phyloP scores from a whole-genome alignment of 768 basidiomycete genomes.

The Lactifluus rugatus region DNA sequence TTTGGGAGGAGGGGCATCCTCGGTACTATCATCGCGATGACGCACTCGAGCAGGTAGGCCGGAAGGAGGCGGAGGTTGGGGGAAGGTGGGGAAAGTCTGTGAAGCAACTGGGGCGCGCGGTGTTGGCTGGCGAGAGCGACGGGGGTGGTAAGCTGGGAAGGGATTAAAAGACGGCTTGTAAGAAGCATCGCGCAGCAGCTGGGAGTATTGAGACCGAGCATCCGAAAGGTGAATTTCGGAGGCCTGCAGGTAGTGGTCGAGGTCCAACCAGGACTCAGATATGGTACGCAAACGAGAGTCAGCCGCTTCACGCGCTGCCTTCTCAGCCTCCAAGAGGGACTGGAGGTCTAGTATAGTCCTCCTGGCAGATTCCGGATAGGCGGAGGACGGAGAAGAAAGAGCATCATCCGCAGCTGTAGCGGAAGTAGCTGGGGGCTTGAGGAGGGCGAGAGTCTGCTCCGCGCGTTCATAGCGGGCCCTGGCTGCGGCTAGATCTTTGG shows the following conservation, averaged over 20 bases:
- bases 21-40: conserved; percentile 37
- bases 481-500: conserved; percentile 14
- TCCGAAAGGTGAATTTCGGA: conserved; percentile 14
- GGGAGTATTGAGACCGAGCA: conserved; percentile 18
- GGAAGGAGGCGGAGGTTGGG: conserved; percentile 34
- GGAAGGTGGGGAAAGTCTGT: conserved; percentile 27
- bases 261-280: conserved; percentile 17
- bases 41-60: conserved; percentile 31
- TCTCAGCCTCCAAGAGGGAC: conserved; percentile 15
- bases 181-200: conserved; percentile 16
- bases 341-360: conserved; percentile 18
- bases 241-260: conserved; percentile 17
- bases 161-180: conserved; percentile 13
- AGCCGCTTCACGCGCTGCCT: conserved; percentile 17
- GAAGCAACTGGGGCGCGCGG: conserved; percentile 15
- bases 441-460: conserved; percentile 16
- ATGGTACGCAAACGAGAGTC: conserved; percentile 16
- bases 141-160: conserved; percentile 12
- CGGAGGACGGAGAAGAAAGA: conserved; percentile 2
- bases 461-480: conserved; percentile 17
- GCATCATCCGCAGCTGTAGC: conserved; percentile 2
- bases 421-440: conserved; percentile 1
- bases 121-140: background rate
- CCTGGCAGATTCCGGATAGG: conserved; percentile 13
- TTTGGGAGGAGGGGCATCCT: conserved; percentile 42